Base-by-base conservation (phyloP, 345 rosid species). In the Citrus sinensis region DNA sequence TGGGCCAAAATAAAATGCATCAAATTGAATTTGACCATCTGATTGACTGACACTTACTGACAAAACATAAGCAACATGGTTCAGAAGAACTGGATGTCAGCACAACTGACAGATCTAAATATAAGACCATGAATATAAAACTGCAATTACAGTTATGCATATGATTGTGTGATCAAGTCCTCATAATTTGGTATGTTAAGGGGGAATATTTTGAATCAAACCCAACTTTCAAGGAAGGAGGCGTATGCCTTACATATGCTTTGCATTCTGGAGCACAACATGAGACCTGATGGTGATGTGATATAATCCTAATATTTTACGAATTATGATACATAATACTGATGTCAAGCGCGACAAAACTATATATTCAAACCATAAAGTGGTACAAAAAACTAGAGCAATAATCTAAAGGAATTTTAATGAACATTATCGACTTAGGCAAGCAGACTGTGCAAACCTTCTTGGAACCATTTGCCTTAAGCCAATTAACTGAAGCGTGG, bases 401-500 rank as follows among this genome's bases (percentile, higher is more conserved):
- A 40, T n/a, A 54, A 69, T 14, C 22, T n/a, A 68, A 75, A 67
- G 60, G 40, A 34, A 22, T 55, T 61, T 68, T 8, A 77, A 17
- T 60, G 25, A 46, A 20, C 5, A 10, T 11, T 39, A 6, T 5
- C 0, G 27, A 25, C 22, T 13, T 17, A 27, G 34, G 8, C 10
- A 64, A 58, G 72, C 13, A 13, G 29, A 55, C 40, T 66, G 54
- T 64, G 35, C 71, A 40, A 27, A 95, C 98, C 97, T 92, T 95
- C 65, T 83, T 92, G 2, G 97, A 94, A 68, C 99, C 98, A 85
- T 94, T 94, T 24, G 88, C 89, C 88, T 90, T 92, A n/a, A 95
- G 94, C 99, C 97, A 93, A 63, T 88, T 84, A 71, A 90, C 95
- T 0, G 97, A 91, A 83, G 99, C 97, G 7, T 62, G 42, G 16